Percentiles rank a stretch among this genome's conserved stretches.
phyloP scores from a whole-genome alignment of 2,329 filamentous ascomycete species.

The Escovopsis sp. region DNA sequence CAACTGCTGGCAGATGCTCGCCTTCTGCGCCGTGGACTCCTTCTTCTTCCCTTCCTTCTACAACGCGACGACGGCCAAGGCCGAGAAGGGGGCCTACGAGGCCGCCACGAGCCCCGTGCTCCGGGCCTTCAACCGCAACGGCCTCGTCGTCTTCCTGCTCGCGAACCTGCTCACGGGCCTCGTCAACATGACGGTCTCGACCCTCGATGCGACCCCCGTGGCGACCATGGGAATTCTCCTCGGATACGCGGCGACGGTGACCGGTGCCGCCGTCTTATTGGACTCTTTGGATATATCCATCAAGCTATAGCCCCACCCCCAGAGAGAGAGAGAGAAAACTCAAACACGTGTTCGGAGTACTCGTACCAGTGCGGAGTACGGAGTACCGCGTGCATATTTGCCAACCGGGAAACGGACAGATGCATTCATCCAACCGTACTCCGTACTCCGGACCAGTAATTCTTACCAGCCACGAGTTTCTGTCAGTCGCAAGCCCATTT shows the following conservation, averaged over 20 bases:
- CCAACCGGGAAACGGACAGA: too few relatives aligned
- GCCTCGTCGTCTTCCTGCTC: slow-evolving; percentile 67
- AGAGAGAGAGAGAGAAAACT: background rate
- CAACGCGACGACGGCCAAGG: slow-evolving; percentile 34
- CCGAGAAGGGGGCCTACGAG: slow-evolving; percentile 48
- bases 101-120: slow-evolving; percentile 69
- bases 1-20: slow-evolving; percentile 68
- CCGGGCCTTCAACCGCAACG: slow-evolving; percentile 75
- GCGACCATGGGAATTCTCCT: slow-evolving; percentile 60
- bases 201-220: slow-evolving; percentile 51
- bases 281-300: slow-evolving; percentile 54
- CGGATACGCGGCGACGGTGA: slow-evolving; percentile 53
- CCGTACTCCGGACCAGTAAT: too few relatives aligned
- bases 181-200: slow-evolving; percentile 77
- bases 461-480: too few relatives aligned
- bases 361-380: too few relatives aligned
- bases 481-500: too few relatives aligned
- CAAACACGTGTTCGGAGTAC: background rate
- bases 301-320: slow-evolving; percentile 36
- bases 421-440: too few relatives aligned
- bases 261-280: slow-evolving; percentile 49
- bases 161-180: slow-evolving; percentile 82
- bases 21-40: slow-evolving; percentile 65
- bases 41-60: slow-evolving; percentile 62
- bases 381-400: too few relatives aligned